Evolutionary conservation across 495 filamentous ascomycete species (phyloP), one percentile per base, ranked within the genome.

Genomic region (Daldinia childiae): DNA sequence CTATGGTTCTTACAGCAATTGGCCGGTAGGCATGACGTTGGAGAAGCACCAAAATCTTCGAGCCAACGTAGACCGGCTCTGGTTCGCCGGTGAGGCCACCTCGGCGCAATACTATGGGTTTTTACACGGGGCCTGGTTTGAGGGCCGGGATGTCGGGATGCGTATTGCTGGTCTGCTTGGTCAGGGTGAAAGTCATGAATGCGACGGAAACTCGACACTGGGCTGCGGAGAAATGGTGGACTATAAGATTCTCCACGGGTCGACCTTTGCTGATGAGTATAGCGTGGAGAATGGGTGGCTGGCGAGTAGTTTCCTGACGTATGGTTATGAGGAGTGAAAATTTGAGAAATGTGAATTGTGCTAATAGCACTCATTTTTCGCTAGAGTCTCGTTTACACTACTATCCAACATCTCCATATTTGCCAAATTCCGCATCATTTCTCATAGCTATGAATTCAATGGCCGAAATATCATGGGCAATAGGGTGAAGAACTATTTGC

Each of bases 51-150:
- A 93, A 76, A 92, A 92, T 64, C 82, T 93, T 52, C 83, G 90
- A 1, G 89, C 90, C n/a, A 91, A 91, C 70, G 79, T 89, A 0
- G 86, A 84, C 58, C 77, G 87, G 3, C 74, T 93, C 19, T 92
- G 84, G 79, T 93, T 92, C 76, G 90, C 91, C 0, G 91, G 91
- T 1, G 91, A 93, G 72, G 87, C 89, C 27, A 92, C 90, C 0
- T 91, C 88, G 66, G 79, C 87, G 12, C 82, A 88, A 77, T 92
- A 90, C 70, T 93, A 87, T 79, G 91, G 91, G 0, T 93, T 91
- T 76, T 75, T 93, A 78, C 91, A 93, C 68, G 79, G 78, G 6
- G 79, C 79, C 2, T 92, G 82, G 79, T 88, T 85, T 43, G 89
- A 91, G 77, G 90, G 90, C 0, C 79, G 82, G 21, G 81, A 85